Evolutionary conservation across 768 basidiomycete genomes (phyloP), one percentile per base, ranked within the genome.

Genomic region (Pleurotus giganteus): DNA sequence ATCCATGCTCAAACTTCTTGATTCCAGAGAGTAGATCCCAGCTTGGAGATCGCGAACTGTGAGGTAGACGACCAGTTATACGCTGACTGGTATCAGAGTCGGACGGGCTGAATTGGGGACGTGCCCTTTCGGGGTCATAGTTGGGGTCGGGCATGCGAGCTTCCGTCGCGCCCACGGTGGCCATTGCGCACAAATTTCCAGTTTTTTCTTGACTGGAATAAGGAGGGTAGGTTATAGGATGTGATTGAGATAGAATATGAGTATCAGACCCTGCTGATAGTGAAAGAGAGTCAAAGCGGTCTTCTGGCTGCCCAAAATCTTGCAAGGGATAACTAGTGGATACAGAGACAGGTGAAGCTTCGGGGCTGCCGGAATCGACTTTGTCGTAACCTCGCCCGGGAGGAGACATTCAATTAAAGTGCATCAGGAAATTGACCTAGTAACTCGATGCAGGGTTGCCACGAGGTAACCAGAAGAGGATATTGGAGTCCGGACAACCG

Each of bases 1-100:
- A 85, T 8, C 73, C 72, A 50, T 78, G 72, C 59, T 83, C 84
- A 24, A 81, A 67, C 65, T 73, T 80, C 67, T 71, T 74, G 55
- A 79, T 73, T 34, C 80, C 79, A 52, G 69, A 71, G 15, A 79
- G 67, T 43, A 80, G 32, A 63, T 80, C 81, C 82, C 81, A 84
- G 65, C 75, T 81, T 17, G 70, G 68, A 47, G 59, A 67, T n/a
- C 64, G 65, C 26, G 57, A 52, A 36, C 57, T 63, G 19, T 57
- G 44, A 26, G 55, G 60, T 26, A 6, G 44, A 26, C 45, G 54
- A 52, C 42, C 31, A 36, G 17, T 19, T 28, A 50, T 39, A 41
- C 32, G 47, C 29, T 51, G 43, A 15, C 19, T 27, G 8, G 43
- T 21, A 19, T 37, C 21, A 4, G 49, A 51, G 23, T 51, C 34